Percentiles rank a stretch among this genome's conserved stretches.
phyloP scores from a whole-genome alignment of 306 rosid species.

The Arachis hypogaea region DNA sequence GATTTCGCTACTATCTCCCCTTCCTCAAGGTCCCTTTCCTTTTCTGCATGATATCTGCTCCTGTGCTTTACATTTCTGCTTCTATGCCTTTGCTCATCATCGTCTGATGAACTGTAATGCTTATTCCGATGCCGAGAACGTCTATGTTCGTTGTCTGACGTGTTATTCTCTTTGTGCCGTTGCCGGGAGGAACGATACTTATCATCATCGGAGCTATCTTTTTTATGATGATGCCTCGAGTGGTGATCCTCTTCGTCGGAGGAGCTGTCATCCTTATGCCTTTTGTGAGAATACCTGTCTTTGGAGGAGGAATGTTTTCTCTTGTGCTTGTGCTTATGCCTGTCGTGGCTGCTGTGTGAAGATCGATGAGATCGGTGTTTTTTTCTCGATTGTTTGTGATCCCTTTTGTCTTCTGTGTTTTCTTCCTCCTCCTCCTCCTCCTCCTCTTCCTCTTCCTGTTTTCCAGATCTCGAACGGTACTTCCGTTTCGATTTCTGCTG shows the following conservation, averaged over 20 bases:
- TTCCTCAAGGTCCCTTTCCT: conserved; percentile 61
- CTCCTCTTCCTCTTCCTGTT: conserved; percentile 47
- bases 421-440: conserved; percentile 40
- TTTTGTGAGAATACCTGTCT: conserved; percentile 44
- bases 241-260: conserved; percentile 46
- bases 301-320: conserved; percentile 59
- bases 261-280: conserved; percentile 44
- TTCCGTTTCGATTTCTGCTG: conserved; percentile 58
- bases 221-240: conserved; percentile 41
- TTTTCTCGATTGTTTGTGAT: conserved; percentile 57
- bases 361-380: conserved; percentile 61
- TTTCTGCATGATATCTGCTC: conserved; percentile 43
- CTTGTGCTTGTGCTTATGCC: conserved; percentile 62
- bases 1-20: conserved; percentile 65
- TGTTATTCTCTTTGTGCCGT: conserved; percentile 30
- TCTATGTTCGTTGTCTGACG: conserved; percentile 46
- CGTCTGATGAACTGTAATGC: conserved; percentile 51
- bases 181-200: conserved; percentile 40
- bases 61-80: conserved; percentile 42
- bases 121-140: conserved; percentile 35
- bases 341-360: conserved; percentile 54
- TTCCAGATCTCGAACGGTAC: conserved; percentile 63
- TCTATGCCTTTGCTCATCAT: conserved; percentile 46
- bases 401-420: conserved; percentile 46
- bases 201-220: conserved; percentile 45